phyloP scores from a whole-genome alignment of 1,139 yeast genomes.

The Maudiozyma humilis region DNA sequence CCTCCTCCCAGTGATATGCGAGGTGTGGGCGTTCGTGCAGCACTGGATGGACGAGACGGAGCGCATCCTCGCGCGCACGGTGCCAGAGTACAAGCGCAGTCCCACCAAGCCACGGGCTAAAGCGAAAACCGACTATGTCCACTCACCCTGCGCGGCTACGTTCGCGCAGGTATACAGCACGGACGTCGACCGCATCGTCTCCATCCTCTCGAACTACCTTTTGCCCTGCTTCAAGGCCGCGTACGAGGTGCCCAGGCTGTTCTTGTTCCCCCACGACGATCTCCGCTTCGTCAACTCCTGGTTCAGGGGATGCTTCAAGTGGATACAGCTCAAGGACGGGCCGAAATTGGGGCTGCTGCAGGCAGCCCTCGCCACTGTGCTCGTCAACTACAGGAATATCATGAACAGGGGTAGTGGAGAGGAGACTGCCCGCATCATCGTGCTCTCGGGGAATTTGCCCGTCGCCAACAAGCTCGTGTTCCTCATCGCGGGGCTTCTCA shows the following conservation, averaged over 20 bases:
- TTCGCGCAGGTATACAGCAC: slow-evolving; percentile 12
- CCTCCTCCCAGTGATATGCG: slow-evolving; percentile 23
- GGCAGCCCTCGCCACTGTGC: slow-evolving; percentile 37
- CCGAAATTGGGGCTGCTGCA: slow-evolving; percentile 37
- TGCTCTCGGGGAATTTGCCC: slow-evolving; percentile 53
- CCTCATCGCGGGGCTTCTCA: slow-evolving; percentile 41
- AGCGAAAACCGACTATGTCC: too few species aligned
- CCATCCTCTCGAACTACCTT: slow-evolving; percentile 24
- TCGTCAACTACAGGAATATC: slow-evolving; percentile 36
- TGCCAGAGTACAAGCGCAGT: slow-evolving; percentile 2
- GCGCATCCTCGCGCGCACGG: slow-evolving; percentile 9
- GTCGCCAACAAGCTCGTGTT: slow-evolving; percentile 54
- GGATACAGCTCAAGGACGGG: slow-evolving; percentile 58
- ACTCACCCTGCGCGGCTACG: slow-evolving; percentile 14
- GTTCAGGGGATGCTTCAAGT: slow-evolving; percentile 50
- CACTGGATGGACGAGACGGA: slow-evolving; percentile 26
- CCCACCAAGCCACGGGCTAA: neutral
- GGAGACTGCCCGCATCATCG: slow-evolving; percentile 41
- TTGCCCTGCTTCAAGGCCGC: slow-evolving; percentile 28
- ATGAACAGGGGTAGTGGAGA: slow-evolving; percentile 14
- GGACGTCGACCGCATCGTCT: slow-evolving; percentile 21
- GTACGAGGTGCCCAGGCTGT: slow-evolving; percentile 31
- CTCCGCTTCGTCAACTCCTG: slow-evolving; percentile 36
- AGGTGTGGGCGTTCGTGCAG: slow-evolving; percentile 24
- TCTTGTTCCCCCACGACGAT: slow-evolving; percentile 29